Evolutionary conservation across 1,139 yeast species (phyloP).

Genomic region (Yamadazyma atmosphaerica): DNA sequence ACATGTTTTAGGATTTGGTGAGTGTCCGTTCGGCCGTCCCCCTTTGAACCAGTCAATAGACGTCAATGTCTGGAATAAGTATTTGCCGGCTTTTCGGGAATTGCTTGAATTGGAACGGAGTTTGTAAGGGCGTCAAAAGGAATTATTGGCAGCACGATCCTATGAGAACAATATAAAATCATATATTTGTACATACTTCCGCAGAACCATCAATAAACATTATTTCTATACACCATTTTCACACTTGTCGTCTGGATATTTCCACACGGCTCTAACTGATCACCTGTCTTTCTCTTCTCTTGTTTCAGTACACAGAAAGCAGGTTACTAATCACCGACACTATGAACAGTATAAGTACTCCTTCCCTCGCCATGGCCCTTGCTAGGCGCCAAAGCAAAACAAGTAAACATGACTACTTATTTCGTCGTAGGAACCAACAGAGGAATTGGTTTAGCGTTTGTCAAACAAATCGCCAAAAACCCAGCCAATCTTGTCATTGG

Average conservation of each 20-base stretch:
- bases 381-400: no score
- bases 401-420: slow-evolving; percentile 10
- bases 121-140: slow-evolving; percentile 5
- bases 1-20: slow-evolving; percentile 22
- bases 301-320: no score
- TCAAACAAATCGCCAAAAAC: slow-evolving; percentile 5
- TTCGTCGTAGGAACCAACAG: slow-evolving; percentile 9
- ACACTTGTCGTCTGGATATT: no score
- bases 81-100: slow-evolving; percentile 11
- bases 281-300: no score
- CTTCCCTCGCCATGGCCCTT: no score
- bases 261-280: no score
- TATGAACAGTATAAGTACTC: no score
- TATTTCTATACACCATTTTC: no score
- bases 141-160: neutral
- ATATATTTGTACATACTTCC: no score
- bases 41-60: slow-evolving; percentile 17
- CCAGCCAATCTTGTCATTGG: slow-evolving; percentile 5
- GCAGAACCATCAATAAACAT: no score
- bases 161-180: no score
- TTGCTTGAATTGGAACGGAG: slow-evolving; percentile 13
- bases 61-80: slow-evolving; percentile 14
- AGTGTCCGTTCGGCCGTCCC: slow-evolving; percentile 17
- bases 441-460: slow-evolving; percentile 9
- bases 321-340: no score